Conservation (phyloP, 1,284 basidiomycete genomes). For the Tilletia walkeri region DNA sequence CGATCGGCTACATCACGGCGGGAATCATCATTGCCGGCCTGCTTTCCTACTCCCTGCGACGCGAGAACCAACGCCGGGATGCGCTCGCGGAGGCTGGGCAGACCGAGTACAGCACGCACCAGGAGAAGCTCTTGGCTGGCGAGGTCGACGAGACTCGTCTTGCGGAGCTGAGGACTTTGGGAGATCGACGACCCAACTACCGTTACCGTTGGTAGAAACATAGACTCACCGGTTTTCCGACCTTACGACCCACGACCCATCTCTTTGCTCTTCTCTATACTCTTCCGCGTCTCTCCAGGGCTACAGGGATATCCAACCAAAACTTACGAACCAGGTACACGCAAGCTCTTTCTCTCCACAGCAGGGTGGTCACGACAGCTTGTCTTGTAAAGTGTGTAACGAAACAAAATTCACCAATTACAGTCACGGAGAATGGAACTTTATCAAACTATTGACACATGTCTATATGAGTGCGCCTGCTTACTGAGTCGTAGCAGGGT, state of each 20-base stretch:
- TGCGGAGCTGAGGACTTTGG: background rate
- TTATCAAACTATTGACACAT: too few species aligned
- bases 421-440: too few species aligned
- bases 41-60: slow-evolving; percentile 62
- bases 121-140: slow-evolving; percentile 4
- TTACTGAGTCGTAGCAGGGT: too few species aligned
- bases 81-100: background rate
- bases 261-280: background rate
- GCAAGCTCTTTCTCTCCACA: too few species aligned
- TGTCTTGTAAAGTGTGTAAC: too few species aligned
- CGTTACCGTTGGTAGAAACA: slow-evolving; percentile 14
- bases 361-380: too few species aligned
- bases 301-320: too few species aligned
- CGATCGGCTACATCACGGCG: slow-evolving; percentile 54
- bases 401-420: too few species aligned
- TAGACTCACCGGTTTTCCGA: background rate
- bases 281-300: background rate
- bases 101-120: background rate
- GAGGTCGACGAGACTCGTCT: slow-evolving; percentile 15
- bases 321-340: too few species aligned
- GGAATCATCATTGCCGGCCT: slow-evolving; percentile 60
- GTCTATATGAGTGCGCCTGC: too few species aligned
- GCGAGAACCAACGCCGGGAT: slow-evolving; percentile 63
- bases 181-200: slow-evolving; percentile 13
- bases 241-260: background rate